These are phyloP conservation scores for Geosmithia morbida DNA, from an alignment of 2,329 filamentous ascomycete species.

Conservation along the genomic window DNA sequence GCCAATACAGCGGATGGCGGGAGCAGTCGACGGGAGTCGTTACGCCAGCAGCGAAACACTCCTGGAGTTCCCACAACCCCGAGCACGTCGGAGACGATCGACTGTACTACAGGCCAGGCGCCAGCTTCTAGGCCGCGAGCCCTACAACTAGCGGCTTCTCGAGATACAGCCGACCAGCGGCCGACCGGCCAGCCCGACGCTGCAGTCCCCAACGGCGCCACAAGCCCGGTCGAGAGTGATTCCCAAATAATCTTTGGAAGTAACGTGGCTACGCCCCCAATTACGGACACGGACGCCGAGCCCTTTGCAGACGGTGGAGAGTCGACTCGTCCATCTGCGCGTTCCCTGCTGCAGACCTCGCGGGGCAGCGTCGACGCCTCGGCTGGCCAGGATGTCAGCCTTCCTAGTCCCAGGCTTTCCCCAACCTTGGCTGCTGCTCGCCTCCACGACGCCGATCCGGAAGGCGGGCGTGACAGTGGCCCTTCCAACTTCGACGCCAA, in stretches of 20 bases:
- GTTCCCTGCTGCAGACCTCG: constrained; percentile 23
- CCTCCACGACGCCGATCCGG: constrained; percentile 29
- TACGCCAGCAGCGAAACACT: neutral
- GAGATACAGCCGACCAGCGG: constrained; percentile 12
- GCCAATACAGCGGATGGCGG: neutral
- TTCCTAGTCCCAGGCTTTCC: constrained; percentile 89
- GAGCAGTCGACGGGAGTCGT: neutral
- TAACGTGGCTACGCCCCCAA: constrained; percentile 59
- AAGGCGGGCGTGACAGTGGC: constrained; percentile 23
- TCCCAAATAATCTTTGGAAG: constrained; percentile 45
- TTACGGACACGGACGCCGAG: constrained; percentile 46
- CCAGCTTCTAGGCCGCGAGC: constrained; percentile 24
- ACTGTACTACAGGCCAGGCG: constrained; percentile 9
- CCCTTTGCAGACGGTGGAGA: constrained; percentile 20
- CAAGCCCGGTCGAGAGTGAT: constrained; percentile 39
- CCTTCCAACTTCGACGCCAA: constrained; percentile 16
- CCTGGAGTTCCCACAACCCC: constrained; percentile 37
- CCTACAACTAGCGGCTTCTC: constrained; percentile 23
- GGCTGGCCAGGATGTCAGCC: constrained; percentile 71
- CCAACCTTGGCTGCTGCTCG: constrained; percentile 69
- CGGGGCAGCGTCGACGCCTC: constrained; percentile 50
- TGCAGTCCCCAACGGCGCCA: constrained; percentile 22
- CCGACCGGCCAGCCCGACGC: neutral
- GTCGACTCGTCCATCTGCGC: constrained; percentile 28
- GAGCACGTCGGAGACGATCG: constrained; percentile 34